Percentiles rank a stretch among this genome's conserved stretches.
phyloP scores from a whole-genome alignment of 2,329 filamentous ascomycete species.

The Rutstroemia sp. region DNA sequence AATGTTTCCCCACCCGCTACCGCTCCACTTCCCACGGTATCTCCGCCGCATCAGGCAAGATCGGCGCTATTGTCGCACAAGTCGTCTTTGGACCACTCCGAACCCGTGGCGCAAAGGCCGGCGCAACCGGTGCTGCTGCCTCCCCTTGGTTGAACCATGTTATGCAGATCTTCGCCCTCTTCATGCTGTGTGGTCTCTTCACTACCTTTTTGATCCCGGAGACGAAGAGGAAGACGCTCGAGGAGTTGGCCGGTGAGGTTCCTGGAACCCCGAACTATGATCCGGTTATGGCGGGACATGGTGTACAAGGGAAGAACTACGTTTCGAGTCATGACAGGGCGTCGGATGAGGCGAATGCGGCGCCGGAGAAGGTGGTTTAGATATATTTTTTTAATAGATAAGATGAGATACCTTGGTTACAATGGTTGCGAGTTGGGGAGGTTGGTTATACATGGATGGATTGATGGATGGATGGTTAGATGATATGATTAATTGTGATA shows the following conservation, averaged over 20 bases:
- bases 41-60: constrained; percentile 31
- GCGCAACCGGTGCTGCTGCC: constrained; percentile 18
- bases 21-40: constrained; percentile 32
- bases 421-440: too few relatives aligned
- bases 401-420: too few relatives aligned
- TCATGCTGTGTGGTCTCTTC: constrained; percentile 67
- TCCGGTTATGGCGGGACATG: neutral
- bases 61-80: constrained; percentile 32
- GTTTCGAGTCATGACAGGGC: neutral
- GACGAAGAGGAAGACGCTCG: constrained; percentile 67
- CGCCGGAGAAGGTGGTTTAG: neutral
- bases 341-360: neutral
- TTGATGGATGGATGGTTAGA: neutral
- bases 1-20: constrained; percentile 36
- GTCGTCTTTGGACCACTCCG: constrained; percentile 50
- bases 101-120: constrained; percentile 28
- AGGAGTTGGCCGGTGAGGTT: constrained; percentile 41
- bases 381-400: neutral
- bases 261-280: constrained; percentile 7
- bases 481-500: neutral
- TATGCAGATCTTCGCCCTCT: constrained; percentile 70
- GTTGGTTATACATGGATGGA: neutral
- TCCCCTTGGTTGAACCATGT: constrained; percentile 62
- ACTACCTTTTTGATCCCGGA: constrained; percentile 66
- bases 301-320: neutral